Conservation (phyloP, 2,329 filamentous ascomycete genomes). For the Aspergillus hortae region DNA sequence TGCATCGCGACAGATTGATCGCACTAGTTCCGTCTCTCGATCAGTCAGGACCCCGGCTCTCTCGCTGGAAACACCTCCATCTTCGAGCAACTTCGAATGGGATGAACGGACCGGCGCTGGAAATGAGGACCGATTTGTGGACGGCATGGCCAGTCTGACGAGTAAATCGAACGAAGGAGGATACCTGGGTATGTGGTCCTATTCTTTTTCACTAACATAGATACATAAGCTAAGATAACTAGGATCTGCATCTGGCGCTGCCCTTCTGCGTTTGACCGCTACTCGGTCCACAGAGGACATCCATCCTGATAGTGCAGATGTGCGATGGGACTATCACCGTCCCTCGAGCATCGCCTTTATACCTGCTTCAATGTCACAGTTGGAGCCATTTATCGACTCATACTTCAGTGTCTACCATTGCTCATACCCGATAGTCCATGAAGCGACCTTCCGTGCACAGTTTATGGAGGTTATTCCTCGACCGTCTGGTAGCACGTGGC, state of each 20-base stretch:
- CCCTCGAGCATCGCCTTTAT: neutral
- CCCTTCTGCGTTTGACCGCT: neutral
- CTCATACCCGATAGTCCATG: slow-evolving; percentile 39
- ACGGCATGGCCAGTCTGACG: neutral
- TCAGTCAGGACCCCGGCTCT: neutral
- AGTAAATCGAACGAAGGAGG: slow-evolving; percentile 4
- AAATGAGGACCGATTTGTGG: neutral
- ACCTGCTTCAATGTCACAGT: neutral
- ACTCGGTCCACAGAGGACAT: neutral
- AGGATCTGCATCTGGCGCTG: neutral
- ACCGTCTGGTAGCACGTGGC: slow-evolving; percentile 29
- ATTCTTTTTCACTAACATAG: neutral
- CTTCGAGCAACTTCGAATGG: neutral
- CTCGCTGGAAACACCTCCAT: neutral
- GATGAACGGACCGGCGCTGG: neutral
- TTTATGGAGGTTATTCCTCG: slow-evolving; percentile 33
- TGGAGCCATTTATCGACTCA: slow-evolving; percentile 23
- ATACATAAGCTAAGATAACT: neutral
- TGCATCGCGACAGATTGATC: neutral
- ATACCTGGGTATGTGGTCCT: neutral
- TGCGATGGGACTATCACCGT: neutral
- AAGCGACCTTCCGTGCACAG: slow-evolving; percentile 39
- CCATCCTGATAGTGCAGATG: neutral
- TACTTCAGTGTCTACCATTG: slow-evolving; percentile 39
- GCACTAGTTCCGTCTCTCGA: neutral